These are phyloP conservation scores for Multifurca ochricompacta DNA, from an alignment of 768 basidiomycete genomes.

Conservation along the genomic window DNA sequence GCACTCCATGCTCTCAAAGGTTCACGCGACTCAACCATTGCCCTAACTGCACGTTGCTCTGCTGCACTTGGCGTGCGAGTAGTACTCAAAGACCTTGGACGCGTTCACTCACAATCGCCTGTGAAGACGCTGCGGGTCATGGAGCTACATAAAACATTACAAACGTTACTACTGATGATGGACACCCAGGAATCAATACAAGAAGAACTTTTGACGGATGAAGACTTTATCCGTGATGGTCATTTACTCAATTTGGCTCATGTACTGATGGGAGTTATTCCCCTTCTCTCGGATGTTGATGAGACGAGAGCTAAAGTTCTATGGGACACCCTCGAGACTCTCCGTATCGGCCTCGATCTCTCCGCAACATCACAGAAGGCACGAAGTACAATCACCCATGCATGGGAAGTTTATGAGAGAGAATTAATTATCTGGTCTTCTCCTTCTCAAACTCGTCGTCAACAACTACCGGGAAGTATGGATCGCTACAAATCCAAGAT, in stretches of 20 bases:
- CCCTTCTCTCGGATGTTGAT: constrained; percentile 1
- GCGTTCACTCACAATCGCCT: background rate
- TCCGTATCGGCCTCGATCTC: background rate
- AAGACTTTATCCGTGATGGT: background rate
- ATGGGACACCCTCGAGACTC: constrained; percentile 3
- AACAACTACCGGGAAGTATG: background rate
- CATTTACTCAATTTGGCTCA: constrained; percentile 1
- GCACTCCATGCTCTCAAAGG: constrained; percentile 4
- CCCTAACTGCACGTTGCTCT: background rate
- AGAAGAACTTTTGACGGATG: background rate
- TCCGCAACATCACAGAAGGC: background rate
- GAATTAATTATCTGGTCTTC: background rate
- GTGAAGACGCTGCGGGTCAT: constrained; percentile 1
- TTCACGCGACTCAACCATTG: constrained; percentile 1
- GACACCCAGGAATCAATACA: background rate
- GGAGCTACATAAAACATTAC: background rate
- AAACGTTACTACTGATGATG: background rate
- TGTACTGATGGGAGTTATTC: background rate
- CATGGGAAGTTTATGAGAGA: background rate
- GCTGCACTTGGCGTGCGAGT: constrained; percentile 2
- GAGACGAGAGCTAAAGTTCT: background rate
- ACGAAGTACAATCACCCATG: background rate
- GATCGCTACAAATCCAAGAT: background rate
- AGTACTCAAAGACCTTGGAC: constrained; percentile 4
- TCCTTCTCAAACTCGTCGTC: background rate